These are phyloP conservation scores for Metarhizium guizhouense DNA, from an alignment of 2,329 filamentous ascomycete genomes.

Conservation along the genomic window DNA sequence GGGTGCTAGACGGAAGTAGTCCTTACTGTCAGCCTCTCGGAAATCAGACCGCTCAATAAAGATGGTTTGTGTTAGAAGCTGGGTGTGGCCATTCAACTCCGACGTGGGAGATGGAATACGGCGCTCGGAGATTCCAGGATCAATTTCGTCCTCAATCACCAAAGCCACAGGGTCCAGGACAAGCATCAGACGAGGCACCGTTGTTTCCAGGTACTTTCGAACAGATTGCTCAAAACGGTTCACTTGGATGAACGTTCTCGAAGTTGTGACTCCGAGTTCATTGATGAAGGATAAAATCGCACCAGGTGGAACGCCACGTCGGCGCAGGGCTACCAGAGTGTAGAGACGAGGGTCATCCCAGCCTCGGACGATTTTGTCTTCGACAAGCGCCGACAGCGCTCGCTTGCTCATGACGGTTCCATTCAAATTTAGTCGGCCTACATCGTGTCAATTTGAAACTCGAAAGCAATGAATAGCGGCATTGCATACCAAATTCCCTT, in stretches of 20 bases:
- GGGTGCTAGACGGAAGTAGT: conserved; percentile 73
- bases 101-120: conserved; percentile 61
- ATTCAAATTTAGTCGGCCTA: conserved; percentile 52
- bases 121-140: conserved; percentile 46
- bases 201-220: conserved; percentile 76
- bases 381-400: conserved; percentile 69
- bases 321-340: conserved; percentile 73
- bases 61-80: conserved; percentile 65
- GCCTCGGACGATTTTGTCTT: conserved; percentile 64
- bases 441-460: neutral
- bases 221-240: conserved; percentile 74
- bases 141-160: conserved; percentile 58
- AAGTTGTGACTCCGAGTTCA: conserved; percentile 83
- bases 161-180: conserved; percentile 79
- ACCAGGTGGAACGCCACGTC: conserved; percentile 78
- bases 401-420: conserved; percentile 85
- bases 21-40: conserved; percentile 61
- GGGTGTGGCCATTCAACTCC: conserved; percentile 23
- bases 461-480: neutral
- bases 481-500: conserved; percentile 52
- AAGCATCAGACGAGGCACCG: conserved; percentile 82
- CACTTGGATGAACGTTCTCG: conserved; percentile 69
- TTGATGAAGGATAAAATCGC: conserved; percentile 85
- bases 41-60: conserved; percentile 52
- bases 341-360: conserved; percentile 91